These are phyloP conservation scores for Ustilaginoidea virens DNA, from an alignment of 2,329 filamentous ascomycete genomes.

Conservation along the genomic window DNA sequence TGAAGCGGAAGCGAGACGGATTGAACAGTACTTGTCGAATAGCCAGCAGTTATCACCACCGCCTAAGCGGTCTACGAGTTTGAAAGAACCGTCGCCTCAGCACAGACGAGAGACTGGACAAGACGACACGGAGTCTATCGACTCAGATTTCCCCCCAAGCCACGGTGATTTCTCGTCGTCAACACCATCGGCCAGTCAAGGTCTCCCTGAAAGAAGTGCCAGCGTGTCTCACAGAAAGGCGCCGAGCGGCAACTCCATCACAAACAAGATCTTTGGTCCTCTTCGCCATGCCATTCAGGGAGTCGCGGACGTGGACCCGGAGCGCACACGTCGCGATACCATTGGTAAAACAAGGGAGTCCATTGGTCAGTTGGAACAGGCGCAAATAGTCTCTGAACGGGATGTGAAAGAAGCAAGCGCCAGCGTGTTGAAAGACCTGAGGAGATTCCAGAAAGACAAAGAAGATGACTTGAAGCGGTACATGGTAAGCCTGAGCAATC, in stretches of 20 bases:
- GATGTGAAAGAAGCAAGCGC: conserved; percentile 88
- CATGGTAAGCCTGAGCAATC: conserved; percentile 53
- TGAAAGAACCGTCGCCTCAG: conserved; percentile 33
- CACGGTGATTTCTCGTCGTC: conserved; percentile 53
- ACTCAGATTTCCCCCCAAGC: conserved; percentile 89
- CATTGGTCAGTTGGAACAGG: conserved; percentile 75
- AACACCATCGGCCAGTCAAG: conserved; percentile 61
- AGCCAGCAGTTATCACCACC: conserved; percentile 50
- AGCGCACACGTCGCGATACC: conserved; percentile 77
- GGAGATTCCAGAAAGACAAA: conserved; percentile 88
- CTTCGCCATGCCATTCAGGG: conserved; percentile 93
- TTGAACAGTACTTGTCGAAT: conserved; percentile 79
- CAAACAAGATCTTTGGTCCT: conserved; percentile 84
- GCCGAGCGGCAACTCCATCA: conserved; percentile 77
- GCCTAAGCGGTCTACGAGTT: conserved; percentile 47
- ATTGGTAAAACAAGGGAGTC: conserved; percentile 93
- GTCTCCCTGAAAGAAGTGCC: conserved; percentile 40
- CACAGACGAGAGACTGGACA: conserved; percentile 39
- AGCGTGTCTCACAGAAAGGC: conserved; percentile 55
- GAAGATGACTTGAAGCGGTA: conserved; percentile 87
- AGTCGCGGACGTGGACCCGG: conserved; percentile 90
- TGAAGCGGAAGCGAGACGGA: conserved; percentile 80
- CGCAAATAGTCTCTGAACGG: conserved; percentile 70
- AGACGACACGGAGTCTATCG: conserved; percentile 79
- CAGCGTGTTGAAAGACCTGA: conserved; percentile 77